Evolutionary conservation across 2,329 filamentous ascomycete genomes (phyloP).

Genomic region (Thelonectria olida): DNA sequence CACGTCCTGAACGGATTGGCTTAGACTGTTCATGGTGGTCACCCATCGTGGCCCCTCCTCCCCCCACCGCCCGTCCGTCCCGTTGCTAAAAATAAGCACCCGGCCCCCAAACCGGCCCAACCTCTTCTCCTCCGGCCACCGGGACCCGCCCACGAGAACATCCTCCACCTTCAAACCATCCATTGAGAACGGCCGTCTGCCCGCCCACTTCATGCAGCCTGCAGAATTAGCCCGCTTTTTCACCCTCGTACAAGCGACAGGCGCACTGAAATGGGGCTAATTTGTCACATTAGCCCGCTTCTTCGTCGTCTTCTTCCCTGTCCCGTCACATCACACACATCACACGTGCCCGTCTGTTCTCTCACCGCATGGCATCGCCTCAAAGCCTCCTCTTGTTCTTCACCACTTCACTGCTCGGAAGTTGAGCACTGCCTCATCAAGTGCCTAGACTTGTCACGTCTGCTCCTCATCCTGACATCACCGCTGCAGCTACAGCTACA

Average conservation of each 20-base stretch:
- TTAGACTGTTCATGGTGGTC: no score
- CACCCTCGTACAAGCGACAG: constrained; percentile 6
- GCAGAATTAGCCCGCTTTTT: constrained; percentile 32
- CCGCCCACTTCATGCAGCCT: constrained; percentile 31
- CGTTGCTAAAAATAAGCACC: constrained; percentile 25
- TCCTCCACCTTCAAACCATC: background rate
- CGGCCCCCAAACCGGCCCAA: no score
- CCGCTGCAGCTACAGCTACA: background rate
- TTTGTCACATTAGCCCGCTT: constrained; percentile 29
- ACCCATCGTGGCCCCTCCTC: background rate
- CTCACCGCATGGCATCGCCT: background rate
- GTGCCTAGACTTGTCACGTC: background rate
- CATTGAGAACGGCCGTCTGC: background rate
- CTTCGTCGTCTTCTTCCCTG: background rate
- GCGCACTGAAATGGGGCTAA: constrained; percentile 35
- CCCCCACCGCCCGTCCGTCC: constrained; percentile 11
- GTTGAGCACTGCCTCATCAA: background rate
- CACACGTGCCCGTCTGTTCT: background rate
- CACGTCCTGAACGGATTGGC: background rate
- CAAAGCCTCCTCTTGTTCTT: background rate
- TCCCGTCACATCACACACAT: background rate
- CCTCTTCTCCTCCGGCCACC: background rate
- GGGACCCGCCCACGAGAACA: background rate
- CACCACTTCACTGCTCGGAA: background rate
- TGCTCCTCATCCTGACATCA: background rate